Conservation (phyloP, 176 grass and related monocot species). For the Panicum miliaceum region DNA sequence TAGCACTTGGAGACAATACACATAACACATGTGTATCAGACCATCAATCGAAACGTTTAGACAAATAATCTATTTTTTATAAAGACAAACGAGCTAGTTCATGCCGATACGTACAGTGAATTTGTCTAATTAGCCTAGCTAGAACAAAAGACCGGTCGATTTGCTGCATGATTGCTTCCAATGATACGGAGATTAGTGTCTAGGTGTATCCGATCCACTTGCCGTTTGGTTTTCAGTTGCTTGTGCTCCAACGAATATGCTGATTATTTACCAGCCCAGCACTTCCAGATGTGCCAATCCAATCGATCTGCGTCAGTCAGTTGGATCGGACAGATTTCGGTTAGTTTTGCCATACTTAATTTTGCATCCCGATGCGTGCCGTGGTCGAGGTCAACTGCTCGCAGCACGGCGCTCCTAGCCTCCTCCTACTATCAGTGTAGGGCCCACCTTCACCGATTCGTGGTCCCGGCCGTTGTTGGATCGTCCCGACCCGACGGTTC, state of each 20-base stretch:
- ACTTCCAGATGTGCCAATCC: not conserved
- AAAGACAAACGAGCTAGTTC: not conserved
- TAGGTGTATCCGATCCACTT: not conserved
- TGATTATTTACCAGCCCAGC: not conserved
- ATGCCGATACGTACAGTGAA: not conserved
- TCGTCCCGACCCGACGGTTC: not conserved
- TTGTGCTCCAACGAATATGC: not conserved
- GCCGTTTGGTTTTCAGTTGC: conserved; percentile 7
- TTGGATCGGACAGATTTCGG: not conserved
- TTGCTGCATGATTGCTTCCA: not conserved
- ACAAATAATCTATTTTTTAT: not conserved
- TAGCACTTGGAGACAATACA: not conserved
- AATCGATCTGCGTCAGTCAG: not conserved
- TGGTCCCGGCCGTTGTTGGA: no score
- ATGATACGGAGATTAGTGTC: not conserved
- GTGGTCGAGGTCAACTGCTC: not conserved
- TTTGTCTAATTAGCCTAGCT: not conserved
- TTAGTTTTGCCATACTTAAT: not conserved
- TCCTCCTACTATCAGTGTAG: no score
- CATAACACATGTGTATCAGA: not conserved
- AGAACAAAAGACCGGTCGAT: not conserved
- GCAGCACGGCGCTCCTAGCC: no score
- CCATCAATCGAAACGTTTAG: not conserved
- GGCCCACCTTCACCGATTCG: not conserved
- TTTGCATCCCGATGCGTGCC: not conserved